phyloP scores from a whole-genome alignment of 2,329 filamentous ascomycete species.

The Ascochyta viciae-villosae region DNA sequence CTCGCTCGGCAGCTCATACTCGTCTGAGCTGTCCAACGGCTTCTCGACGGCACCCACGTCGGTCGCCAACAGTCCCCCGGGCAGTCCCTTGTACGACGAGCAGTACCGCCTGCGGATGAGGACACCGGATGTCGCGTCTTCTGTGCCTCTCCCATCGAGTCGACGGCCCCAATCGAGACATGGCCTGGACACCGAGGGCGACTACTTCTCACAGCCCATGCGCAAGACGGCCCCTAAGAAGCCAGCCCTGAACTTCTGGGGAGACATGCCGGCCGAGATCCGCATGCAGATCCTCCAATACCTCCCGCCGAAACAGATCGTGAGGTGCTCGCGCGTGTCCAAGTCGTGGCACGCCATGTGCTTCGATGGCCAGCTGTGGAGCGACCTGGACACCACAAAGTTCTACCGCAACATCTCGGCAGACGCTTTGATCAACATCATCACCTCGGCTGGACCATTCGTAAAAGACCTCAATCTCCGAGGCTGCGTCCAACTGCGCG shows the following conservation, averaged over 20 bases:
- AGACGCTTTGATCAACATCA: conserved; percentile 82
- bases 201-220: conserved; percentile 56
- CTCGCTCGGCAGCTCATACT: conserved; percentile 62
- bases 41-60: conserved; percentile 65
- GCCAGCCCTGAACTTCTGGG: conserved; percentile 74
- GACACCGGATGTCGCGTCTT: conserved; percentile 60
- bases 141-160: conserved; percentile 70
- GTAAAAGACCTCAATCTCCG: conserved; percentile 88
- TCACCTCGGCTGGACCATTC: conserved; percentile 85
- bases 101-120: conserved; percentile 64
- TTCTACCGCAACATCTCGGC: conserved; percentile 90
- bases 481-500: conserved; percentile 87
- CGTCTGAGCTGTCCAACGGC: conserved; percentile 63
- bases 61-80: conserved; percentile 55
- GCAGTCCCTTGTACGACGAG: conserved; percentile 59
- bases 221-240: conserved; percentile 46
- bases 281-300: conserved; percentile 79
- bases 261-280: conserved; percentile 80
- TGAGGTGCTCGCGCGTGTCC: conserved; percentile 78
- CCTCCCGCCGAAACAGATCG: conserved; percentile 79
- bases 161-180: conserved; percentile 59
- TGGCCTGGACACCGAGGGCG: conserved; percentile 49
- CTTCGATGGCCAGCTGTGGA: conserved; percentile 95
- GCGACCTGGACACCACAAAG: conserved; percentile 77
- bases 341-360: conserved; percentile 82